Conservation (phyloP, 2,329 filamentous ascomycete genomes). For the Plenodomus tracheiphilus region DNA sequence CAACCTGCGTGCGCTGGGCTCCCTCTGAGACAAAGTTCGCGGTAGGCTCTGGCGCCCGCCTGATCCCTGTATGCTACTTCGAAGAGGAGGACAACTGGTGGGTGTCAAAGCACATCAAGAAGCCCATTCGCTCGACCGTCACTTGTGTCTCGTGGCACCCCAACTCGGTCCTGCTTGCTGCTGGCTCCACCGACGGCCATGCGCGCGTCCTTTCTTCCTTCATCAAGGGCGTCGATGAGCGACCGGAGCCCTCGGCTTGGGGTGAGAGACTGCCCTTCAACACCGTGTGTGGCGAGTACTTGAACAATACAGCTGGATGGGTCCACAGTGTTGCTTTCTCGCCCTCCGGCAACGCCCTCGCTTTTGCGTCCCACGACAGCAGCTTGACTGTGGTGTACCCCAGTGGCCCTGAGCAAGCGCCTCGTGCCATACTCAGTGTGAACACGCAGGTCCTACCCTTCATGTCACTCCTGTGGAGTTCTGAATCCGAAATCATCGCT, state of each 20-base stretch:
- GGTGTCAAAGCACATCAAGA: slow-evolving; percentile 99
- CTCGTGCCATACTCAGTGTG: slow-evolving; percentile 85
- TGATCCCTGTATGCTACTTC: slow-evolving; percentile 97
- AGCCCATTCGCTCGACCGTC: slow-evolving; percentile 96
- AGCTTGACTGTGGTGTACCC: slow-evolving; percentile 97
- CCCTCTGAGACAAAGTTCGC: slow-evolving; percentile 97
- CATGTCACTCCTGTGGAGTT: slow-evolving; percentile 88
- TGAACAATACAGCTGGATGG: slow-evolving; percentile 97
- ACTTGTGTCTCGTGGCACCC: slow-evolving; percentile 96
- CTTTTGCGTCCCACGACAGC: slow-evolving; percentile 93
- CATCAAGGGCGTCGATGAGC: slow-evolving; percentile 89
- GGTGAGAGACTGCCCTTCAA: slow-evolving; percentile 96
- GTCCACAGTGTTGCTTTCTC: slow-evolving; percentile 93
- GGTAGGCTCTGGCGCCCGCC: slow-evolving; percentile 90
- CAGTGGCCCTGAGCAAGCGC: slow-evolving; percentile 84
- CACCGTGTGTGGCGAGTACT: slow-evolving; percentile 93
- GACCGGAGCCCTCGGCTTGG: slow-evolving; percentile 87
- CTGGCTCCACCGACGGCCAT: slow-evolving; percentile 96
- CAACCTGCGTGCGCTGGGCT: slow-evolving; percentile 96
- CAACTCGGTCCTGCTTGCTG: slow-evolving; percentile 91
- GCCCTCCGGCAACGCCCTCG: slow-evolving; percentile 87
- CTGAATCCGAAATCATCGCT: slow-evolving; percentile 90
- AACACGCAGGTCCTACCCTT: slow-evolving; percentile 90
- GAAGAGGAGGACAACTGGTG: slow-evolving; percentile 99
- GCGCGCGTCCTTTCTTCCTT: slow-evolving; percentile 93